Conservation (phyloP, 805 yeast genomes). For the Schwanniomyces vanrijiae region DNA sequence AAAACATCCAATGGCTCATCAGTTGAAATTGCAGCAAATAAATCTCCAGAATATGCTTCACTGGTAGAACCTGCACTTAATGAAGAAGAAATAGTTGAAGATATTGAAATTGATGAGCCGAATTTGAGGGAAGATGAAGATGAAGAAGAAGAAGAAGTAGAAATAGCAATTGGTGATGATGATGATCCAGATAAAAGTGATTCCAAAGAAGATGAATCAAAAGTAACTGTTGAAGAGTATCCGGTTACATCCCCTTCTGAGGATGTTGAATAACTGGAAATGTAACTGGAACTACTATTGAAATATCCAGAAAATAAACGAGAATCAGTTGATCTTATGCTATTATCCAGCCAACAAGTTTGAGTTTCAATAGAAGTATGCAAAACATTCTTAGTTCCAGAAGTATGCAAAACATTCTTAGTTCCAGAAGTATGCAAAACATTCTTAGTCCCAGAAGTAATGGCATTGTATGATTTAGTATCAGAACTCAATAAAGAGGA, state of each 20-base stretch:
- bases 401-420: too few species aligned
- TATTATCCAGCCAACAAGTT: background rate
- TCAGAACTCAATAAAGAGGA: too few species aligned
- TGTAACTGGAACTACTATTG: background rate
- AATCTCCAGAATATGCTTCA: slow-evolving; percentile 29
- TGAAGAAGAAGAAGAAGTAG: slow-evolving; percentile 3
- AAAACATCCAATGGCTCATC: slow-evolving; percentile 38
- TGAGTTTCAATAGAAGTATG: background rate
- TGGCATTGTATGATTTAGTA: too few species aligned
- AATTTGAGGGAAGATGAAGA: slow-evolving; percentile 5
- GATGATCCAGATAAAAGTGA: background rate
- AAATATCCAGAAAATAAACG: background rate
- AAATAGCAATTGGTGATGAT: slow-evolving; percentile 2
- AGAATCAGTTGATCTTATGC: background rate
- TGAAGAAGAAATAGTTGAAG: slow-evolving; percentile 5
- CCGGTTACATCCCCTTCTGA: too few species aligned
- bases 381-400: too few species aligned
- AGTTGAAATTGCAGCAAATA: slow-evolving; percentile 49
- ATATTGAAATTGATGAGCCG: slow-evolving; percentile 5
- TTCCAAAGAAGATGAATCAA: background rate
- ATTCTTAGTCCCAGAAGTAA: too few species aligned
- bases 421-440: too few species aligned
- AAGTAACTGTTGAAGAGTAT: too few species aligned
- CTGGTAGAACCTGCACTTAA: background rate
- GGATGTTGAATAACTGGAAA: slow-evolving; percentile 1